Base-by-base conservation (phyloP, 164 flowering plant genomes). In the Akebia trifoliata region DNA sequence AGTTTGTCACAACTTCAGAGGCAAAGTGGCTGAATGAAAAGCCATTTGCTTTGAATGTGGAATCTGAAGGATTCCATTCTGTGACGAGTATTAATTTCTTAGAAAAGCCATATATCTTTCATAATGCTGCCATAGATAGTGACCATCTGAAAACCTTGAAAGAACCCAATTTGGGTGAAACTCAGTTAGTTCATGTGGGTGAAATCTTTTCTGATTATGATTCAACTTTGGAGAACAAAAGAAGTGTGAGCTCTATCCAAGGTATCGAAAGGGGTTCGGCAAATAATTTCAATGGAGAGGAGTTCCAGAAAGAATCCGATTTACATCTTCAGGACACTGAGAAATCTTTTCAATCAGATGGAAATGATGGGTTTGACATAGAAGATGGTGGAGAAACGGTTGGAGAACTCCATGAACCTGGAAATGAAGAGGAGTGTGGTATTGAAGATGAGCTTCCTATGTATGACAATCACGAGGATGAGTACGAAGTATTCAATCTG, bases 401-500 rank as follows among this genome's bases (percentile, higher is more conserved):
- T 72, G 76, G 62, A 55, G 78, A 67, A 50, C 17, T 61, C 24
- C 21, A 54, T 54, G 74, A 74, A 53, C 59, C 56, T 51, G 61
- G 57, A 43, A 70, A 74, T 38, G 74, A 60, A 30, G 76, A 74
- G 46, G 81, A 77, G 4, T 66, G 49, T 61, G 55, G 35, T 14
- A 49, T 49, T 24, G 50, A 73, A 25, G 78, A 76, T 61, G 90
- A 84, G 64, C 71, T 74, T 62, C 63, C 66, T 31, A 44, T 72
- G 56, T 72, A 29, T 44, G 62, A 74, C 4, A 46, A 36, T 50
- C 57, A 52, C 4, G 90, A 83, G 47, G 85, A 87, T 35, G 94
- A 85, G 42, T 81, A 74, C 67, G 97, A 90, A 76, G 76, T 85
- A 50, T 93, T 93, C 56, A 50, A 84, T 53, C 76, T 93, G 44